phyloP scores from a whole-genome alignment of 306 rosid genomes.

The Quercus robur region DNA sequence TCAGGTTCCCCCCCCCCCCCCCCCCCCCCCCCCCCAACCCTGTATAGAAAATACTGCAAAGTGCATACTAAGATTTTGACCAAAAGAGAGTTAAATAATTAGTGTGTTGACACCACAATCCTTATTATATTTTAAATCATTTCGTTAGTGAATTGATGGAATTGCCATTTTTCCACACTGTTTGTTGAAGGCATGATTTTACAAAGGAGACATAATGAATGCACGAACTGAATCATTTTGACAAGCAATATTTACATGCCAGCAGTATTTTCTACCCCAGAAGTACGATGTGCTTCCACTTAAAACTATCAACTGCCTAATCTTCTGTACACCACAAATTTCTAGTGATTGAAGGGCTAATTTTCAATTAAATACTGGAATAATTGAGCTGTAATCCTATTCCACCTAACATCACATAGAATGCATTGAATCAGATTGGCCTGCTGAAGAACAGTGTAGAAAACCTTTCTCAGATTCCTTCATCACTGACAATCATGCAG shows the following conservation, averaged over 20 bases:
- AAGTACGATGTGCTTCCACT: not conserved
- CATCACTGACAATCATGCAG: not conserved
- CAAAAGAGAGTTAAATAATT: not conserved
- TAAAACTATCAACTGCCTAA: not conserved
- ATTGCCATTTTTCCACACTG: not conserved
- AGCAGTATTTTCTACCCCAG: not conserved
- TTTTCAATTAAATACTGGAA: slow-evolving; percentile 4
- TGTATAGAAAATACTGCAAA: not conserved
- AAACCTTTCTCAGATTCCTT: slow-evolving; percentile 2
- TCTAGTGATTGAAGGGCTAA: slow-evolving; percentile 9
- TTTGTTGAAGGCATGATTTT: not conserved
- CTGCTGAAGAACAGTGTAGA: slow-evolving; percentile 4
- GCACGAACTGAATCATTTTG: not conserved
- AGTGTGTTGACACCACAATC: not conserved
- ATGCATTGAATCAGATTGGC: slow-evolving; percentile 7
- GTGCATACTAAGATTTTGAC: not conserved
- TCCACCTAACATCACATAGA: slow-evolving; percentile 7
- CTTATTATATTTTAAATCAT: not conserved
- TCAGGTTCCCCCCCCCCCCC: too few species aligned
- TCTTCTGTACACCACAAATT: slow-evolving; percentile 32
- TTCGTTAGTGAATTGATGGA: not conserved
- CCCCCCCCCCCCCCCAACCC: too few species aligned
- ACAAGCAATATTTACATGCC: not conserved
- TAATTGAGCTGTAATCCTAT: slow-evolving; percentile 8
- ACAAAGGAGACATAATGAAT: slow-evolving; percentile 2